Evolutionary conservation across 305 asterid species (phyloP).

Genomic region (Fraxinus latifolia): DNA sequence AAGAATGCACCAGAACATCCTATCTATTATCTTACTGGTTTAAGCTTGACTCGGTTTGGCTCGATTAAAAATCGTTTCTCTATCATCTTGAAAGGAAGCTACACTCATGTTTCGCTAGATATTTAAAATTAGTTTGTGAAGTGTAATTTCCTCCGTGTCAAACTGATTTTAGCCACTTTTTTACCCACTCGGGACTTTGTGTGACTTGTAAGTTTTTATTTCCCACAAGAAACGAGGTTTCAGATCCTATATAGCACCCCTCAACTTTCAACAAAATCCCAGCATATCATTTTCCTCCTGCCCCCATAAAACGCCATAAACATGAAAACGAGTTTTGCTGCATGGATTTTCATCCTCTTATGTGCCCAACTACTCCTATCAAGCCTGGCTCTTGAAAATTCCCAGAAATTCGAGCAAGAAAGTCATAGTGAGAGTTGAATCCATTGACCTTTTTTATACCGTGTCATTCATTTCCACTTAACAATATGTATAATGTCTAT

Average conservation of each 20-base stretch:
- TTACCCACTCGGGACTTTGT: not conserved
- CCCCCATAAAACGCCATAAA: slow-evolving; percentile 5
- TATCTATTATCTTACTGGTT: not conserved
- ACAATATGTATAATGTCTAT: not conserved
- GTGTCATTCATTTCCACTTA: not conserved
- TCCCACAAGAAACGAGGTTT: not conserved
- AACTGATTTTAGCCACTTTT: not conserved
- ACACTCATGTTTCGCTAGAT: not conserved
- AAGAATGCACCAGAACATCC: not conserved
- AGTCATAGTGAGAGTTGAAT: slow-evolving; percentile 22
- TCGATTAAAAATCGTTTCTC: not conserved
- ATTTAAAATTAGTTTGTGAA: not conserved
- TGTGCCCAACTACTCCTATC: slow-evolving; percentile 20
- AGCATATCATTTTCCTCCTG: not conserved
- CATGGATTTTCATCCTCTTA: slow-evolving; percentile 27
- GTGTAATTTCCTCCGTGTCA: not conserved
- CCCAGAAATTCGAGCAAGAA: slow-evolving; percentile 11
- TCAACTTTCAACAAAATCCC: slow-evolving; percentile 3
- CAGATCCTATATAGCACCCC: not conserved
- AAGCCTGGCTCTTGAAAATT: slow-evolving; percentile 27
- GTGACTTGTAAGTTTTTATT: not conserved
- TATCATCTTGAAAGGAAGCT: not conserved
- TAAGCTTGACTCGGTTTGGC: not conserved
- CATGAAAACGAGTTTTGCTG: slow-evolving; percentile 17
- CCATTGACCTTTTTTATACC: not conserved